Evolutionary conservation across 2,329 filamentous ascomycete species (phyloP), one percentile per base, ranked within the genome.

Genomic region (Didymella glomerata): DNA sequence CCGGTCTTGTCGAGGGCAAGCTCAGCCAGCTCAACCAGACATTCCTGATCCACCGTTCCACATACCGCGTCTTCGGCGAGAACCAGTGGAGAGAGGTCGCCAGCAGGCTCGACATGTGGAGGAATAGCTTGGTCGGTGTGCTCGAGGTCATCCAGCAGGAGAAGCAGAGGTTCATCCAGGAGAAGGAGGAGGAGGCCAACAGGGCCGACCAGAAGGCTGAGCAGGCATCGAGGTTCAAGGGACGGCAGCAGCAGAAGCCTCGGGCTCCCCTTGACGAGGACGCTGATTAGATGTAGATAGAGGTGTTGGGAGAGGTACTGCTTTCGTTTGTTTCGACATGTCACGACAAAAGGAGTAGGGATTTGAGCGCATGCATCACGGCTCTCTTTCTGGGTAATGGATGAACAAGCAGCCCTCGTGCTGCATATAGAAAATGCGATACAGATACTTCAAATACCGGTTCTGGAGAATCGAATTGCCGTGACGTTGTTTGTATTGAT

Each of bases 1-100:
- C 93, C 47, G 93, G 93, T 32, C 88, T 99, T 36, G 92, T 99
- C 51, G 95, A 99, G 83, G 95, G 95, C 76, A 96, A 96, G 82
- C 88, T 99, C 68, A 95, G 91, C 59, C 95, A 99, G 82, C 86
- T 94, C 77, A 93, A 92, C 77, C 87, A 92, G 77, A 91, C 94
- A 64, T 98, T 99, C 85, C 85, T 97, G 53, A 92, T 99, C 63
- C 95, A 99, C 84, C 89, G 95, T 77, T 92, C 92, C 71, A 97
- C 93, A 61, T 97, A 98, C 85, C 90, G 95, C 63, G 93, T 97
- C 54, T 99, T 99, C 74, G 92, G 92, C 69, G 92, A 97, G 83
- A 96, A 96, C 85, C 95, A 99, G 83, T 99, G 96, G 93, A 88
- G 91, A 69, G 94, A 99, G 83, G 90, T 99, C 53, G 91, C 92